Evolutionary conservation across 1,284 basidiomycete genomes (phyloP).

Genomic region (Wallemia ichthyophaga): DNA sequence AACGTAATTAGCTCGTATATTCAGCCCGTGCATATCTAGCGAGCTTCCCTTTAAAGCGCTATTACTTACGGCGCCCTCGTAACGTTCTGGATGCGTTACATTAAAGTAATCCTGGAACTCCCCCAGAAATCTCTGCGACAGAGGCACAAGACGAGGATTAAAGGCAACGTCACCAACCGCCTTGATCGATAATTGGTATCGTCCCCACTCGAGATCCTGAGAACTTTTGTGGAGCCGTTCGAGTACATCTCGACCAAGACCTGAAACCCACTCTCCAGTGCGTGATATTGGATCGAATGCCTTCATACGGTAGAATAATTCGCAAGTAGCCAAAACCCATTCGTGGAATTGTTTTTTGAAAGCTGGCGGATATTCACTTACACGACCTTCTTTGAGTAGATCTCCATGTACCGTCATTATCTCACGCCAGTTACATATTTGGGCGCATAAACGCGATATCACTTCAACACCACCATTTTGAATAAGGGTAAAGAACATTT

Average conservation of each 20-base stretch:
- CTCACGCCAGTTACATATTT: background rate
- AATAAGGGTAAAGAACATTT: background rate
- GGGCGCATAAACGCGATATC: background rate
- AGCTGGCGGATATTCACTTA: background rate
- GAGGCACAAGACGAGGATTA: background rate
- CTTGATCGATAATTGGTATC: background rate
- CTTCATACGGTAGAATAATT: background rate
- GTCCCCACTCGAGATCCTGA: background rate
- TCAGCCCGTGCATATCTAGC: background rate
- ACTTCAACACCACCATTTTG: background rate
- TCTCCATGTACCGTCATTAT: background rate
- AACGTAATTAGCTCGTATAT: background rate
- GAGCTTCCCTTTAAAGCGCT: background rate
- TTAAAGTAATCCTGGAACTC: background rate
- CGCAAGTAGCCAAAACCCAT: background rate
- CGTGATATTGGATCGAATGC: background rate
- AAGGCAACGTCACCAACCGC: background rate
- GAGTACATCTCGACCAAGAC: too few species aligned
- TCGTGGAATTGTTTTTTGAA: background rate
- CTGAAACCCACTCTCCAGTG: background rate
- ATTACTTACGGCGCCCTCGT: background rate
- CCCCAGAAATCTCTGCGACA: background rate
- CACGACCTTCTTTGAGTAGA: background rate
- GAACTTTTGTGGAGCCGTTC: background rate
- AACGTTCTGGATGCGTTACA: background rate